Conservation (phyloP, 345 rosid genomes). For the Heritiera fomes region DNA sequence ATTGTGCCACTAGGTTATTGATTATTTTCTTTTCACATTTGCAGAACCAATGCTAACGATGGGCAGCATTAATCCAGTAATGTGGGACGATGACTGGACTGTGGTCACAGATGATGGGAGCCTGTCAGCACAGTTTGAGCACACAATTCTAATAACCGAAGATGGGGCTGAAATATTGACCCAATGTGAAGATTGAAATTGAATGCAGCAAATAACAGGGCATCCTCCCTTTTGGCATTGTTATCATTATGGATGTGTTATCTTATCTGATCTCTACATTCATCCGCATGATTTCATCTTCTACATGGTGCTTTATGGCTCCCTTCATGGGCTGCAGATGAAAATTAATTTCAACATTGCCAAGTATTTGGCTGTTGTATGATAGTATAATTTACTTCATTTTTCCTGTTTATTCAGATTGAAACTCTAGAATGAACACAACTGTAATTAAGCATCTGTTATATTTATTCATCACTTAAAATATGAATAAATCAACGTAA, state of each 20-base stretch:
- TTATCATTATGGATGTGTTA: background rate
- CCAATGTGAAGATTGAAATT: constrained; percentile 36
- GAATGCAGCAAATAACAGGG: background rate
- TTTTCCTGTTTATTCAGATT: too few relatives aligned
- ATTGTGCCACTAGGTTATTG: background rate
- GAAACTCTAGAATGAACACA: too few relatives aligned
- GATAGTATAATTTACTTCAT: too few relatives aligned
- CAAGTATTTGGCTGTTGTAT: too few relatives aligned
- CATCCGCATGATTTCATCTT: too few relatives aligned
- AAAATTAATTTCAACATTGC: too few relatives aligned
- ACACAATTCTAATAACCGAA: constrained; percentile 78
- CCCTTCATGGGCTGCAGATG: too few relatives aligned
- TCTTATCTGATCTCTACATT: too few relatives aligned
- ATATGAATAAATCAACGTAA: too few relatives aligned
- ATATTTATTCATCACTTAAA: too few relatives aligned
- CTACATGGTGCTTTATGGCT: too few relatives aligned
- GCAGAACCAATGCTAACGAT: constrained; percentile 93
- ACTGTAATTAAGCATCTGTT: too few relatives aligned
- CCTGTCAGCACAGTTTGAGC: constrained; percentile 91
- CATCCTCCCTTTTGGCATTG: background rate
- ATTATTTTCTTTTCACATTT: background rate
- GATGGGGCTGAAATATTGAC: constrained; percentile 92
- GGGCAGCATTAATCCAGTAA: constrained; percentile 72
- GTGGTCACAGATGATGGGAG: constrained; percentile 88
- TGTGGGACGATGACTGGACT: constrained; percentile 95